Percentiles rank a stretch among this genome's conserved stretches.
phyloP scores from a whole-genome alignment of 345 rosid species.

The Anacardium occidentale region DNA sequence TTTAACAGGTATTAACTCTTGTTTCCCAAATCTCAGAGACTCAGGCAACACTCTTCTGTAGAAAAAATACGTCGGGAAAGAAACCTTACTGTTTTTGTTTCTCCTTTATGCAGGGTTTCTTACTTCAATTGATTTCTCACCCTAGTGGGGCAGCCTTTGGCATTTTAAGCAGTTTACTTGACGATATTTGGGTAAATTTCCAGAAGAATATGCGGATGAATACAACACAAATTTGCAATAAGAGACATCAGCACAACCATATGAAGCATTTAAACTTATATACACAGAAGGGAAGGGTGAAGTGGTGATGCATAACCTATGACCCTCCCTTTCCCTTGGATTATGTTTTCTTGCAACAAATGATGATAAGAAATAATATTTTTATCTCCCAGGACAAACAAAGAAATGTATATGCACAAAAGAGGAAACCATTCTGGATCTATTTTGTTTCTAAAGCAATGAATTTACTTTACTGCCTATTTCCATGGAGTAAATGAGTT shows the following conservation, averaged over 20 bases:
- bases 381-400: background rate
- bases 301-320: constrained; percentile 8
- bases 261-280: background rate
- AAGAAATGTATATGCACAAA: background rate
- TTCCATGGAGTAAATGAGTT: too few relatives aligned
- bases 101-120: constrained; percentile 22
- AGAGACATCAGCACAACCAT: background rate
- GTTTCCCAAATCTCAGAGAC: background rate
- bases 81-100: background rate
- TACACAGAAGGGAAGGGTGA: background rate
- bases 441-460: background rate
- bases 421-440: background rate
- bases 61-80: background rate
- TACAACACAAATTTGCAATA: background rate
- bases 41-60: background rate
- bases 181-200: background rate
- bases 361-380: background rate
- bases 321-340: background rate
- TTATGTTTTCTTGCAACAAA: background rate
- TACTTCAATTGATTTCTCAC: background rate
- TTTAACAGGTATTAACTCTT: constrained; percentile 33
- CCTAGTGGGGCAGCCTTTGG: background rate
- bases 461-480: background rate
- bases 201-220: background rate
- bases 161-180: background rate